A percentile compares a stretch with the other conserved stretches of the same genome.
Conservation (phyloP, 2,329 filamentous ascomycete species). For the Aureobasidium pullulans region DNA sequence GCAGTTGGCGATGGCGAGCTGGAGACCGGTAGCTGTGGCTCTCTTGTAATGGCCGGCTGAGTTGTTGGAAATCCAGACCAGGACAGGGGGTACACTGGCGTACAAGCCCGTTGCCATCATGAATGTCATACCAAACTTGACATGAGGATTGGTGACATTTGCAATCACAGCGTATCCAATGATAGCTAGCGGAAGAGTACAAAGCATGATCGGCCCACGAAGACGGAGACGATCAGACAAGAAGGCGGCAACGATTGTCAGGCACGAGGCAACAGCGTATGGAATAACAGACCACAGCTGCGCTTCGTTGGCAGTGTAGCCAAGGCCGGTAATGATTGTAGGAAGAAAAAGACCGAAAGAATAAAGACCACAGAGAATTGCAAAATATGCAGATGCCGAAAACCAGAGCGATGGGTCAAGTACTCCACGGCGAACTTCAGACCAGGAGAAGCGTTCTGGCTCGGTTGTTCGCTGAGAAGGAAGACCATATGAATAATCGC, state of each 20-base stretch:
- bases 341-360: slow-evolving; percentile 35
- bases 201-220: slow-evolving; percentile 56
- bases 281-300: slow-evolving; percentile 54
- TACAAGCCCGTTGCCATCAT: slow-evolving; percentile 61
- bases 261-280: slow-evolving; percentile 52
- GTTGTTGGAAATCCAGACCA: slow-evolving; percentile 63
- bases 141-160: slow-evolving; percentile 43
- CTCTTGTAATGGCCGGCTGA: slow-evolving; percentile 63
- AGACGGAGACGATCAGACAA: slow-evolving; percentile 54
- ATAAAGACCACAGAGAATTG: slow-evolving; percentile 52
- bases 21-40: slow-evolving; percentile 58
- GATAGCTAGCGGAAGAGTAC: slow-evolving; percentile 56
- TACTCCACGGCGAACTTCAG: slow-evolving; percentile 52
- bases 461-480: slow-evolving; percentile 48
- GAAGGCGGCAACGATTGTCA: slow-evolving; percentile 47
- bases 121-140: slow-evolving; percentile 60
- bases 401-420: slow-evolving; percentile 40
- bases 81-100: slow-evolving; percentile 53
- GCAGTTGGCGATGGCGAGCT: slow-evolving; percentile 59
- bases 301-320: slow-evolving; percentile 48
- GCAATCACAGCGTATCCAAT: slow-evolving; percentile 58
- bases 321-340: slow-evolving; percentile 55
- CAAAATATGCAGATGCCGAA: slow-evolving; percentile 51
- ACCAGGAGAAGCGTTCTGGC: slow-evolving; percentile 51
- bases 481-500: slow-evolving; percentile 30